A percentile compares a stretch with the other conserved stretches of the same genome.
Conservation (phyloP, 768 basidiomycete genomes). For the Trametes gibbosa region DNA sequence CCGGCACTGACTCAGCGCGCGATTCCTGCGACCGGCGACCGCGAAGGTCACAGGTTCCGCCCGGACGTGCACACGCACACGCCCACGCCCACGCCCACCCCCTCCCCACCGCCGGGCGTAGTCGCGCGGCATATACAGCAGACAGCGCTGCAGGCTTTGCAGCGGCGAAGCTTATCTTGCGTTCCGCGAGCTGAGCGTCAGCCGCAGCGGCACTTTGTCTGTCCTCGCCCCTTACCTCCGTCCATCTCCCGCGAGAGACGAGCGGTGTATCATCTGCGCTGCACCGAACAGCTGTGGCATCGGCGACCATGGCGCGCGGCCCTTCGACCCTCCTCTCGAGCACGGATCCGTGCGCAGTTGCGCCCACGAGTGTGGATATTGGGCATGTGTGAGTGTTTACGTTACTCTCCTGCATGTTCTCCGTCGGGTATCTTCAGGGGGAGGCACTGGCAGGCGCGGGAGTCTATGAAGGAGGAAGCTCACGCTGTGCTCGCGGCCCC, state of each 20-base stretch:
- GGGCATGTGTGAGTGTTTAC: slow-evolving; percentile 52
- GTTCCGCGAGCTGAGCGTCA: neutral
- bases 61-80: slow-evolving; percentile 2
- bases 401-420: neutral
- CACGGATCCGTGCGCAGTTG: slow-evolving; percentile 22
- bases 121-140: neutral
- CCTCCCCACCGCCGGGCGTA: neutral
- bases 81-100: no score
- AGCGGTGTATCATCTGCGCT: neutral
- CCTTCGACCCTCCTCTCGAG: slow-evolving; percentile 24
- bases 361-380: slow-evolving; percentile 42
- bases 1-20: neutral
- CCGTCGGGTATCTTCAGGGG: neutral
- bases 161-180: slow-evolving; percentile 4
- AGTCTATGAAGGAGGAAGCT: neutral
- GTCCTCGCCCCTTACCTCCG: neutral
- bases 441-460: no score
- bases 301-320: slow-evolving; percentile 23
- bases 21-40: neutral
- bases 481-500: neutral
- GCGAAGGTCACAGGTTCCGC: slow-evolving; percentile 16
- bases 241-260: neutral
- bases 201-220: neutral
- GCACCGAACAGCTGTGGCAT: no score
- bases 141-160: no score